These are phyloP conservation scores for Gracilaria caudata DNA, from an alignment of 23 red algal genomes.

Conservation along the genomic window DNA sequence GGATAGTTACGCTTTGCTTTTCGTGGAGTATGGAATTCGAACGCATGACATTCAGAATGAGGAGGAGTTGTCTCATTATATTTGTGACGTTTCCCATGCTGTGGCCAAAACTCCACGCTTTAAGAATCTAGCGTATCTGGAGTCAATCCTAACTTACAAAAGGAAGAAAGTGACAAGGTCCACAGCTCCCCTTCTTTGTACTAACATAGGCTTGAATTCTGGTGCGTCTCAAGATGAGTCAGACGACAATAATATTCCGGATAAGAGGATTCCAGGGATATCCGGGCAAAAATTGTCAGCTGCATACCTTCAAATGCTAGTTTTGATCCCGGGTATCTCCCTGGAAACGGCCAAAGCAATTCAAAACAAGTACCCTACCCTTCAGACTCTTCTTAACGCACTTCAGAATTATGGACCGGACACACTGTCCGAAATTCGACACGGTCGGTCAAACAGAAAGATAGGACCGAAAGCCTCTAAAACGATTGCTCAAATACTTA, in stretches of 20 bases:
- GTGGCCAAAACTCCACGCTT: slow-evolving; percentile 21
- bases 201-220: not conserved
- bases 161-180: not conserved
- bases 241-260: not conserved
- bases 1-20: slow-evolving; percentile 51
- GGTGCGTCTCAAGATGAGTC: not conserved
- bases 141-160: slow-evolving; percentile 24
- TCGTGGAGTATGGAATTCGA: slow-evolving; percentile 53
- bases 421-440: slow-evolving; percentile 1
- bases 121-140: slow-evolving; percentile 5
- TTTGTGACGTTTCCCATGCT: slow-evolving; percentile 36
- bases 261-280: not conserved
- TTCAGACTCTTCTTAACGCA: slow-evolving; percentile 20
- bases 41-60: slow-evolving; percentile 24
- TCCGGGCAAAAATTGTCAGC: not conserved
- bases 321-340: slow-evolving; percentile 28
- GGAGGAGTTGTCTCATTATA: slow-evolving; percentile 11
- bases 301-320: slow-evolving; percentile 38
- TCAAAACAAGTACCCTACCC: slow-evolving; percentile 30
- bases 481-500: slow-evolving; percentile 17
- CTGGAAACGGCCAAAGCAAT: slow-evolving; percentile 11
- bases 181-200: not conserved
- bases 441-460: slow-evolving; percentile 6
- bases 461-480: slow-evolving; percentile 26
- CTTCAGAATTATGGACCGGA: not conserved